Evolutionary conservation across 1,284 basidiomycete genomes (phyloP), one percentile per base, ranked within the genome.

Genomic region (Papiliotrema terrestris): DNA sequence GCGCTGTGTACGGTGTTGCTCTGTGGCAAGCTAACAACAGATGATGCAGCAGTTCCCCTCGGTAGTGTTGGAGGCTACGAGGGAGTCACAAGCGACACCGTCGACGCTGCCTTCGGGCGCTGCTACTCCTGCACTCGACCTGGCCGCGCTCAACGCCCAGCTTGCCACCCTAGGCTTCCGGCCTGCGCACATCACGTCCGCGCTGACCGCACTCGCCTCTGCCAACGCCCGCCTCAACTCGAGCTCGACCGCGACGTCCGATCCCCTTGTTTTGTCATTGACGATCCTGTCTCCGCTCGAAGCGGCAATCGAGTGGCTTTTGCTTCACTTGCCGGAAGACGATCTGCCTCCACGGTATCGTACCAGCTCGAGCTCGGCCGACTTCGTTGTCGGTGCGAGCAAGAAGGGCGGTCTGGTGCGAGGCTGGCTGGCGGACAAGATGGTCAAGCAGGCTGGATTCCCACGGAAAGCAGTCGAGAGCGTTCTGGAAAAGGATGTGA

Each of bases 381-480:
- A 84, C 84, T 62, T 73, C 80, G 56, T 80, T 58, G 85, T 72
- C 0, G 67, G 74, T 8, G 74, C 69, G 66, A 78, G 87, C 48
- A 86, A 55, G 39, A 48, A 20, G 60, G 77, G 56, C 39, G 73
- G 73, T 55, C 73, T 96, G 19, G 86, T 86, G 59, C 81, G 79
- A 52, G 82, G 88, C 15, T 97, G 94, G 94, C 77, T 88, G 2
- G 83, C 87, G 58, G 90, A 96, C 52, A 85, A 86, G 66, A 84
- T 90, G 2, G 81, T 87, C 53, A 91, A 91, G 68, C 83, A 88
- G 67, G 89, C 87, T 42, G 93, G 92, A 2, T 93, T 87, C 78
- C 92, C 92, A 8, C 76, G 82, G 1, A 83, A 86, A 56, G 79
- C 83, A 9, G 88, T 93, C 15, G 84, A 83, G 63, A 55, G 36